These are phyloP conservation scores for Penicillium sp. DNA, from an alignment of 2,329 filamentous ascomycete genomes.

Conservation along the genomic window DNA sequence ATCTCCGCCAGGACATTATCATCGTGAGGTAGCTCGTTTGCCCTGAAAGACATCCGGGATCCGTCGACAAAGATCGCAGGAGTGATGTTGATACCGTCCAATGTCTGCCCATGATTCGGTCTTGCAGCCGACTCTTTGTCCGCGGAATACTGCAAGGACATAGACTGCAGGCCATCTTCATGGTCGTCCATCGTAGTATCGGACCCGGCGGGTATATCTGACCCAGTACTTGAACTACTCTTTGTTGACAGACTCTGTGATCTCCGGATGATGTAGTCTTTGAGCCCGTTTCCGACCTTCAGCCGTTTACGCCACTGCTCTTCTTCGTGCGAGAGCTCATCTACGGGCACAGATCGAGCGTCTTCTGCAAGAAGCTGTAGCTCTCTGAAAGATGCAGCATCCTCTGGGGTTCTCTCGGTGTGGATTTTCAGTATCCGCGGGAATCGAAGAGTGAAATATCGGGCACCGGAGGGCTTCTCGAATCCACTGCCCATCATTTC, in stretches of 20 bases:
- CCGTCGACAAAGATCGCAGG: conserved; percentile 28
- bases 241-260: conserved; percentile 27
- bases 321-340: conserved; percentile 63
- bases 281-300: conserved; percentile 52
- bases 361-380: conserved; percentile 67
- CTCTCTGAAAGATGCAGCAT: conserved; percentile 69
- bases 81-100: not conserved
- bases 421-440: conserved; percentile 76
- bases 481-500: conserved; percentile 81
- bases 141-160: not conserved
- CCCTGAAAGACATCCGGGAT: not conserved
- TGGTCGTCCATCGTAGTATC: not conserved
- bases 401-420: conserved; percentile 68
- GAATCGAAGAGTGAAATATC: conserved; percentile 75
- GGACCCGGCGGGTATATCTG: not conserved
- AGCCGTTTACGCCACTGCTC: conserved; percentile 62
- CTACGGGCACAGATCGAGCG: conserved; percentile 52
- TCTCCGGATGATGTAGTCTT: conserved; percentile 26
- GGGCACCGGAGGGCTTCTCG: conserved; percentile 67
- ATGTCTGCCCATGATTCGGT: not conserved
- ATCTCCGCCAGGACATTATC: conserved; percentile 22
- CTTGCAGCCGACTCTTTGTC: not conserved
- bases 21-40: not conserved
- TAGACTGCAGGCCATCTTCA: not conserved
- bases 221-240: conserved; percentile 19